A percentile compares a stretch with the other conserved stretches of the same genome.
Evolutionary conservation across 164 flowering plant species (phyloP).

Genomic region (Macadamia tetraphylla): DNA sequence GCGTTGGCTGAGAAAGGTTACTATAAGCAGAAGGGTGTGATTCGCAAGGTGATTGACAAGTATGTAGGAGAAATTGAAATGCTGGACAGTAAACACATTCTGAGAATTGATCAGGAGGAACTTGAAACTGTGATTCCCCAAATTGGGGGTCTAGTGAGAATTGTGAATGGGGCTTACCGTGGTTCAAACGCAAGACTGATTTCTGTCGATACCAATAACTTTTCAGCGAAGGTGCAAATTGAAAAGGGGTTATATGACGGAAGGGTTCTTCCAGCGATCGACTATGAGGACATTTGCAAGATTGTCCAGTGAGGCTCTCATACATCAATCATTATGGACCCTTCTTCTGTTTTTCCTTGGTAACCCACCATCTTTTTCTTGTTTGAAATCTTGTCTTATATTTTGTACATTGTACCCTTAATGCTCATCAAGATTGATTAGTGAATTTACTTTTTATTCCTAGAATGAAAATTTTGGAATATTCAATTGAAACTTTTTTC

Average conservation of each 20-base stretch:
- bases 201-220: conserved; percentile 56
- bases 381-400: not conserved
- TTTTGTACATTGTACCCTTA: not conserved
- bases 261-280: conserved; percentile 64
- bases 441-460: too few relatives aligned
- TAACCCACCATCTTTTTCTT: not conserved
- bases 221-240: conserved; percentile 73
- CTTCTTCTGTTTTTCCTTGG: not conserved
- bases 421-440: not conserved
- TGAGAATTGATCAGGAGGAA: conserved; percentile 87
- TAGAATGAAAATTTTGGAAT: too few relatives aligned
- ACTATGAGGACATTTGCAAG: conserved; percentile 86
- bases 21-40: conserved; percentile 72
- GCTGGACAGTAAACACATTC: conserved; percentile 68
- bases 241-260: conserved; percentile 88
- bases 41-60: conserved; percentile 65
- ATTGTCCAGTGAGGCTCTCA: conserved; percentile 14
- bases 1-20: too few relatives aligned
- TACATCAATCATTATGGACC: not conserved
- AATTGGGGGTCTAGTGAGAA: conserved; percentile 68
- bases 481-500: too few relatives aligned
- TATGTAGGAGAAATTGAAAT: conserved; percentile 86
- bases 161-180: conserved; percentile 93
- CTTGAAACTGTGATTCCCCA: conserved; percentile 91
- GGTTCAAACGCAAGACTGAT: conserved; percentile 68